Conservation (phyloP, 306 rosid species). For the Betula pendula region DNA sequence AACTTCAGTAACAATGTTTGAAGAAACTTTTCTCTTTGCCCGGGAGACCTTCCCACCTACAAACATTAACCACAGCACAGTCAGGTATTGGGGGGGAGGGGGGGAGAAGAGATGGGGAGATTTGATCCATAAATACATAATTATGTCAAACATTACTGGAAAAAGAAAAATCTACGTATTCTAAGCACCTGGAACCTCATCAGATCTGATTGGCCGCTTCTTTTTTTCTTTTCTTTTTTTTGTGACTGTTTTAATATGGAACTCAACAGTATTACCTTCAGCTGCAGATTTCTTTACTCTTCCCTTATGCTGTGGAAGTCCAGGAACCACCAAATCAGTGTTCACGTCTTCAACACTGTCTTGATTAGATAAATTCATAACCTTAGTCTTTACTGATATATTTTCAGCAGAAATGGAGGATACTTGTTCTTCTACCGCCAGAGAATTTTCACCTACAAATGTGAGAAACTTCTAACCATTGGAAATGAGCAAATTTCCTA, state of each 20-base stretch:
- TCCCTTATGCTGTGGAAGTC: constrained; percentile 43
- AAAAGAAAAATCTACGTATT: constrained; percentile 24
- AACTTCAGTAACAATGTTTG: constrained; percentile 31
- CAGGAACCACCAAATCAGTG: constrained; percentile 37
- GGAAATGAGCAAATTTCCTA: constrained; percentile 18
- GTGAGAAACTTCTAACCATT: constrained; percentile 20
- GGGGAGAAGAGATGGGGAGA: neutral
- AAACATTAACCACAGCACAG: constrained; percentile 23
- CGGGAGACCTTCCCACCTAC: constrained; percentile 48
- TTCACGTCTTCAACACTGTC: constrained; percentile 35
- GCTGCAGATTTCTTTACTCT: constrained; percentile 41
- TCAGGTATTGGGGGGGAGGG: neutral
- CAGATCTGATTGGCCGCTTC: constrained; percentile 47
- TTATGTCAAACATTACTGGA: neutral
- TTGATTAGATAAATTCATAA: constrained; percentile 32
- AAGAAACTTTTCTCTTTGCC: constrained; percentile 45
- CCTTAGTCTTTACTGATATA: constrained; percentile 28
- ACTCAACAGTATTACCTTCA: constrained; percentile 38
- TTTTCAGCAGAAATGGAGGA: constrained; percentile 39
- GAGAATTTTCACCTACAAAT: constrained; percentile 56
- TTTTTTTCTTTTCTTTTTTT: no score
- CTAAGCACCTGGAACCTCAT: constrained; percentile 55
- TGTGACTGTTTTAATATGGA: constrained; percentile 11
- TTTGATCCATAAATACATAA: neutral
- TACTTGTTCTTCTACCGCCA: constrained; percentile 33